These are phyloP conservation scores for Apiospora arundinis DNA, from an alignment of 2,329 filamentous ascomycete species.

Conservation along the genomic window DNA sequence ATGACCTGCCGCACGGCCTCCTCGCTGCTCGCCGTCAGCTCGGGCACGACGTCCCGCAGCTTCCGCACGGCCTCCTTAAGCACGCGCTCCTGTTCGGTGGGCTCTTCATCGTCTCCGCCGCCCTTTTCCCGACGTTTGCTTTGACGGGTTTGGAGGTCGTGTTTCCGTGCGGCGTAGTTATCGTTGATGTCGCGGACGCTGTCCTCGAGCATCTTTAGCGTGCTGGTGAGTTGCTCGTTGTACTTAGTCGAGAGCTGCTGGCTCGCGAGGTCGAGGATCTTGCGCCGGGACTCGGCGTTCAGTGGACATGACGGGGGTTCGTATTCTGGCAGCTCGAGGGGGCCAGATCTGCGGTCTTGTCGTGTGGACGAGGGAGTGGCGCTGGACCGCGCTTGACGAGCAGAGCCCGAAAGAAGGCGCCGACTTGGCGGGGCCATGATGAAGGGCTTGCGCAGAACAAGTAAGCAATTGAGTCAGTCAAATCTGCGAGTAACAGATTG, in stretches of 20 bases:
- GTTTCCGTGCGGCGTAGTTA: constrained; percentile 43
- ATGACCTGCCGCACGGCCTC: constrained; percentile 54
- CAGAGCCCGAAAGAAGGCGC: constrained; percentile 31
- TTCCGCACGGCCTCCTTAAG: constrained; percentile 47
- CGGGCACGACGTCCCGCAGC: constrained; percentile 48
- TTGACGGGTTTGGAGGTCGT: constrained; percentile 41
- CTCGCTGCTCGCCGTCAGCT: constrained; percentile 54
- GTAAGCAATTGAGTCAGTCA: not conserved
- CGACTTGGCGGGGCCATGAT: constrained; percentile 24
- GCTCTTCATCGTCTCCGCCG: constrained; percentile 35
- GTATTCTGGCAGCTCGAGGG: constrained; percentile 54
- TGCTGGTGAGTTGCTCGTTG: constrained; percentile 53
- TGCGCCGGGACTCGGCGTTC: constrained; percentile 44
- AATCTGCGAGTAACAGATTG: not conserved
- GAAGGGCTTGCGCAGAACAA: not conserved
- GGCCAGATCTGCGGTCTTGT: constrained; percentile 24
- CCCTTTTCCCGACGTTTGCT: constrained; percentile 44
- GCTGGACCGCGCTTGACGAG: constrained; percentile 27
- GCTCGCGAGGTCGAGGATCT: constrained; percentile 51
- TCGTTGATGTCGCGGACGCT: constrained; percentile 59
- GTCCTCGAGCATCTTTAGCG: constrained; percentile 50
- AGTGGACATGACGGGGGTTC: constrained; percentile 56
- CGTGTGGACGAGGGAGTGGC: constrained; percentile 23
- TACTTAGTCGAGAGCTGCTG: constrained; percentile 50
- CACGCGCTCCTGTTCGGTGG: constrained; percentile 43